Evolutionary conservation across 768 basidiomycete genomes (phyloP).

Genomic region (Dentipellis sp.): DNA sequence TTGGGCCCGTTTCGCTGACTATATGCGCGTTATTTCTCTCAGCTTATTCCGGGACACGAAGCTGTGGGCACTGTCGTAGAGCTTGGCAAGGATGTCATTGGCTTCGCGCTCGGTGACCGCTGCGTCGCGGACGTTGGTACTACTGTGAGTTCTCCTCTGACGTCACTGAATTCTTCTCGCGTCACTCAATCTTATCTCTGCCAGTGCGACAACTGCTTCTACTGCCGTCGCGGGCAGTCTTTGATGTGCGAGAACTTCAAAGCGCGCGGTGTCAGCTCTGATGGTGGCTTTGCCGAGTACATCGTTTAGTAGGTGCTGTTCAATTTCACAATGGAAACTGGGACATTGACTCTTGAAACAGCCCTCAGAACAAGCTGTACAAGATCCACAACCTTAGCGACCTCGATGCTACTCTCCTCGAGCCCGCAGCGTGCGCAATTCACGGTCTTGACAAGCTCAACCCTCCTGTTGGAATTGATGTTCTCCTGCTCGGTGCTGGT

Average conservation of each 20-base stretch:
- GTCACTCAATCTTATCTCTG: not conserved
- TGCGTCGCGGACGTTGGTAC: constrained; percentile 76
- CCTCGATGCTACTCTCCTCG: constrained; percentile 80
- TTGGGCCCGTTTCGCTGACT: not conserved
- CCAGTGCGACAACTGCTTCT: constrained; percentile 81
- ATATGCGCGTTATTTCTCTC: not conserved
- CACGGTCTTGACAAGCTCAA: constrained; percentile 86
- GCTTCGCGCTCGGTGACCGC: constrained; percentile 70
- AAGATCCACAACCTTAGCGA: constrained; percentile 83
- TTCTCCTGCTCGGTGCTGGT: constrained; percentile 82
- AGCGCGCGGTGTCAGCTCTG: constrained; percentile 67
- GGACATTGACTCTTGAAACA: constrained; percentile 14
- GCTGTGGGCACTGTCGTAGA: constrained; percentile 65
- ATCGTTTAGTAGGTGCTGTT: constrained; percentile 56
- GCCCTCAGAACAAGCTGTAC: constrained; percentile 70
- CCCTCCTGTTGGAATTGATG: constrained; percentile 76
- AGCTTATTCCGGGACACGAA: constrained; percentile 72
- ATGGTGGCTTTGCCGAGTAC: constrained; percentile 89
- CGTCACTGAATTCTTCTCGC: not conserved
- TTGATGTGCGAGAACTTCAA: constrained; percentile 82
- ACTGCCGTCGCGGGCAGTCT: constrained; percentile 76
- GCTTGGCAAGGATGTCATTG: constrained; percentile 73
- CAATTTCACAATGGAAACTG: not conserved
- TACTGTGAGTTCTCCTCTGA: constrained; percentile 35
- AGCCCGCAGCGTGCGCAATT: constrained; percentile 86